These are phyloP conservation scores for Cyberlindnera veronae DNA, from an alignment of 805 yeast genomes.

Conservation along the genomic window DNA sequence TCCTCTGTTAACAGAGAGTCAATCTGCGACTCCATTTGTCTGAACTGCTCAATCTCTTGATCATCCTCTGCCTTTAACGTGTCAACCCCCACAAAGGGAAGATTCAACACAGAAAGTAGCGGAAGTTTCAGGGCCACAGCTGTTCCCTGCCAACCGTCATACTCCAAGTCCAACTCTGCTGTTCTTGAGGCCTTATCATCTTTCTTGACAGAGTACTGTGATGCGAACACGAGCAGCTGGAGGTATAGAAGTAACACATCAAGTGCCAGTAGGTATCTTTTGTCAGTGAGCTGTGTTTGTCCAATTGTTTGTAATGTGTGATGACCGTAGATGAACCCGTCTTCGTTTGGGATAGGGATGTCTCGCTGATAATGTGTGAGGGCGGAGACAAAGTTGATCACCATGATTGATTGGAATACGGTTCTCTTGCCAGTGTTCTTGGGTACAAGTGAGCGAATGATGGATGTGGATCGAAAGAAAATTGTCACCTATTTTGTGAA, in stretches of 20 bases:
- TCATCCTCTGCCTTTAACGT: slow-evolving; percentile 18
- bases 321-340: slow-evolving; percentile 28
- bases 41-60: slow-evolving; percentile 5
- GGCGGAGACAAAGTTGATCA: slow-evolving; percentile 9
- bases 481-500: slow-evolving; percentile 7
- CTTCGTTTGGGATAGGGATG: slow-evolving; percentile 22
- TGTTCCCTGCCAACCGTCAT: slow-evolving; percentile 25
- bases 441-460: slow-evolving; percentile 10
- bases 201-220: slow-evolving; percentile 10
- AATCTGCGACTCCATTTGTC: slow-evolving; percentile 6
- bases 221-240: slow-evolving; percentile 18
- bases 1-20: slow-evolving; percentile 9
- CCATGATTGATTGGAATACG: slow-evolving; percentile 15
- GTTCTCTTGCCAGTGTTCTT: slow-evolving; percentile 10
- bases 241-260: slow-evolving; percentile 19
- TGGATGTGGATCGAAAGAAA: slow-evolving; percentile 4
- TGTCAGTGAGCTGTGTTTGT: slow-evolving; percentile 17
- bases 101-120: slow-evolving; percentile 12
- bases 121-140: slow-evolving; percentile 16
- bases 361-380: slow-evolving; percentile 15
- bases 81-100: slow-evolving; percentile 13
- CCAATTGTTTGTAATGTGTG: slow-evolving; percentile 27
- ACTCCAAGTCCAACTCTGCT: slow-evolving; percentile 11
- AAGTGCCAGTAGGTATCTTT: slow-evolving; percentile 13
- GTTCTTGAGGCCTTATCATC: slow-evolving; percentile 1